Evolutionary conservation across 129 eudicot species (phyloP), one percentile per base, ranked within the genome.

Genomic region (Saussurea involucrata): DNA sequence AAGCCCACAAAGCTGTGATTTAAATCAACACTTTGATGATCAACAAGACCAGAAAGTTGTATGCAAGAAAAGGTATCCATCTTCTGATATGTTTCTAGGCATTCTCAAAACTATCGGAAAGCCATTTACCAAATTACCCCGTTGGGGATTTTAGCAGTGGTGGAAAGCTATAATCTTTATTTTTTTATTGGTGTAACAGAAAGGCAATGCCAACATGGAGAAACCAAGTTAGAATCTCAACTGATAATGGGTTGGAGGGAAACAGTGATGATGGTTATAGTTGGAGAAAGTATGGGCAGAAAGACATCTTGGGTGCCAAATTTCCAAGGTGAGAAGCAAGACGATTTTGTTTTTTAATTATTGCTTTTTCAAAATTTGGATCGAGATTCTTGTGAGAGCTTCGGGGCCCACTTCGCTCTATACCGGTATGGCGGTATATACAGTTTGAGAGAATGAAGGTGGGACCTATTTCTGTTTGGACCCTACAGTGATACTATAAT

Each of bases 251-350:
- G 24, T 80, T 86, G 71, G 97, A 89, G 84, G 97, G 96, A 25
- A 88, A 94, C 42, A 79, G 76, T 24, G 92, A 95, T 29, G 99
- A 95, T 75, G 92, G 95, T 55, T 86, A 86, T 76, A 92, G 97
- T 73, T 95, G 99, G 99, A 95, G 99, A 76, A 95, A 95, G 76
- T 95, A 95, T 34, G 99, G 99, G 36, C 99, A 95, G 83, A 95
- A 95, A 81, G 99, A 92, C 83, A 95, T 95, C 77, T 76, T 92
- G 66, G 98, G 97, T 55, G 92, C 96, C 13, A 86, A 79, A 73
- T 79, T 87, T 83, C 98, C 98, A 12, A 88, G 96, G 96, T 90
- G 64, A 82, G 79, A 49, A 27, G 61, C 68, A 4, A 44, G 34
- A 53, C 22, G 36, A 46, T 17, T 75, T 24, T 6, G 63, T n/a